phyloP scores from a whole-genome alignment of 345 rosid species.

The Melaleuca alternifolia region DNA sequence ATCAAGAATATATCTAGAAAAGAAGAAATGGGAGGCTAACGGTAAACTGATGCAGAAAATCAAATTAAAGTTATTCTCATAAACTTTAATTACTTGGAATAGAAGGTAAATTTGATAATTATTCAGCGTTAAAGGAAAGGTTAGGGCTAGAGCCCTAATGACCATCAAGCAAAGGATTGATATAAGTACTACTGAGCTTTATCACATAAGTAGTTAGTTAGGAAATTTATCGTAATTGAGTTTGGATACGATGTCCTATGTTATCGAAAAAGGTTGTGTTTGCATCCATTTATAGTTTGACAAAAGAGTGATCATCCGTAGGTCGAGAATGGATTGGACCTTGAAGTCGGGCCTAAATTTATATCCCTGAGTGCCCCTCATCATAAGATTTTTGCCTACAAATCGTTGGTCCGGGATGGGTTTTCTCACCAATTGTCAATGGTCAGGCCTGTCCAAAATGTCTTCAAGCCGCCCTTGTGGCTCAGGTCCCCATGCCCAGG shows the following conservation, averaged over 20 bases:
- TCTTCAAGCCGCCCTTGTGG: no score
- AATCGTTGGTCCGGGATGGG: no score
- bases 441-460: no score
- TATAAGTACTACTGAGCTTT: background rate
- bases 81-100: background rate
- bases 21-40: background rate
- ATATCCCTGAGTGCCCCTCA: no score
- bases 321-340: background rate
- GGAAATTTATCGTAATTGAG: background rate
- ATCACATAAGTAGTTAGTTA: background rate
- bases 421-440: no score
- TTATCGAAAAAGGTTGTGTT: background rate
- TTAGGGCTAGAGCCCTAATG: background rate
- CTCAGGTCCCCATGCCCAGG: no score
- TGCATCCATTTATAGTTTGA: background rate
- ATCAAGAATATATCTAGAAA: background rate
- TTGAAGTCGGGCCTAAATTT: background rate
- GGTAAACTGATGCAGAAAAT: background rate
- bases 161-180: background rate
- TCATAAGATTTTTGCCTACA: no score
- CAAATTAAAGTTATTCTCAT: background rate
- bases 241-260: background rate
- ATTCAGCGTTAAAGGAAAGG: background rate
- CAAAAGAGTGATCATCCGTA: background rate
- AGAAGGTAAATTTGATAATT: background rate